phyloP scores from a whole-genome alignment of 768 basidiomycete genomes.

The Pholiota conissans region DNA sequence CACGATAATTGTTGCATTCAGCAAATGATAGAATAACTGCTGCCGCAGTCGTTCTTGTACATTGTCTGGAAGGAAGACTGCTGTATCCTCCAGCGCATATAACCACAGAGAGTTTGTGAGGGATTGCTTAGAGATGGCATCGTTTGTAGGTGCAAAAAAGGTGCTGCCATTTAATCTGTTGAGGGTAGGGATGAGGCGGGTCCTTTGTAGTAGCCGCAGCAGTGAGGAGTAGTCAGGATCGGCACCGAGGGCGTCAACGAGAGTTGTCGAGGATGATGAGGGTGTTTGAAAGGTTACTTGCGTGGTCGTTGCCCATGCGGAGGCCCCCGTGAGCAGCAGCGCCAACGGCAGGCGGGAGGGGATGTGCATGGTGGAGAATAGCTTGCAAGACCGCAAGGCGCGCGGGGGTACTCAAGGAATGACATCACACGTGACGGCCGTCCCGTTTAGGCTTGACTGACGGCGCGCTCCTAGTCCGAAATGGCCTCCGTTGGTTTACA shows the following conservation, averaged over 20 bases:
- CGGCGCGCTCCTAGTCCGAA: too few species aligned
- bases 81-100: conserved; percentile 37
- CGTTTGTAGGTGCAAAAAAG: conserved; percentile 94
- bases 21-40: conserved; percentile 90
- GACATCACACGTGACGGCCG: conserved; percentile 3
- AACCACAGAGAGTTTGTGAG: conserved; percentile 35
- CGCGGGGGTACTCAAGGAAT: not conserved
- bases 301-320: conserved; percentile 26
- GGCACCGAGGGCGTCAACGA: conserved; percentile 74
- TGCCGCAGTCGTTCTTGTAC: conserved; percentile 82
- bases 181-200: conserved; percentile 88
- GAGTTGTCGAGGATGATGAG: conserved; percentile 45
- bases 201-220: conserved; percentile 73
- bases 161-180: conserved; percentile 84
- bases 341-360: conserved; percentile 20
- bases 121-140: conserved; percentile 67
- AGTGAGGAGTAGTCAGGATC: conserved; percentile 81
- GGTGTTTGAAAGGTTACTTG: conserved; percentile 30
- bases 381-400: not conserved
- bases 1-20: conserved; percentile 72
- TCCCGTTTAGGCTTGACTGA: not conserved
- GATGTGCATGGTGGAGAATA: conserved; percentile 24
- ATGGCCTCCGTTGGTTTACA: too few species aligned
- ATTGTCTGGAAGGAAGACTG: conserved; percentile 62
- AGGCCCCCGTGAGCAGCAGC: conserved; percentile 28